A percentile compares a stretch with the other conserved stretches of the same genome.
phyloP scores from a whole-genome alignment of 305 asterid species.

The Solanum hybrid region DNA sequence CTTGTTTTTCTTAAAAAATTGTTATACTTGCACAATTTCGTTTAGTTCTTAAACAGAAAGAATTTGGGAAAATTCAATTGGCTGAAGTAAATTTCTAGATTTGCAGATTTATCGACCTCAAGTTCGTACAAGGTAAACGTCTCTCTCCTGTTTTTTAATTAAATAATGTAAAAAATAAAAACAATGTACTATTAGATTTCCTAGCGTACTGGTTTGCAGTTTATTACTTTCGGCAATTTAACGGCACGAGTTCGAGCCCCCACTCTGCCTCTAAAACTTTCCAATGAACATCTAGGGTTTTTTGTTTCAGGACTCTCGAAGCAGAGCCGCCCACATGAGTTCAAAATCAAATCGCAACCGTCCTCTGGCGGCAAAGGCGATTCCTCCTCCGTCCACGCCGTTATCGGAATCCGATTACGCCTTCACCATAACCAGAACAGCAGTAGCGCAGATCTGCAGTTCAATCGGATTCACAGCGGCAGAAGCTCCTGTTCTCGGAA shows the following conservation, averaged over 20 bases:
- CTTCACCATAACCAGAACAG: conserved; percentile 24
- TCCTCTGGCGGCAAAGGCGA: background rate
- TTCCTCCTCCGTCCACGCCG: background rate
- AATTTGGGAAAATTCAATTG: background rate
- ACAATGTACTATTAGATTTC: background rate
- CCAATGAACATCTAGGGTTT: conserved; percentile 2
- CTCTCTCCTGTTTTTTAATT: background rate
- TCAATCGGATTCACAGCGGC: conserved; percentile 39
- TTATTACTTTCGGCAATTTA: background rate
- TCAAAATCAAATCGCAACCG: background rate
- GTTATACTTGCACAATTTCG: background rate
- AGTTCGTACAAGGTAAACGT: background rate
- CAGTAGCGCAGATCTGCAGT: conserved; percentile 51
- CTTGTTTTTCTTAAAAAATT: background rate
- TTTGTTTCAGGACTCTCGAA: background rate
- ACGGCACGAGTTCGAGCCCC: background rate
- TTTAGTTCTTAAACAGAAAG: background rate
- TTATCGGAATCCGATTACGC: conserved; percentile 28
- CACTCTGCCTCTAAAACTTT: background rate
- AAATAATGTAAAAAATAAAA: background rate
- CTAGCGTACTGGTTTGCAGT: background rate
- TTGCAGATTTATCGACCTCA: background rate
- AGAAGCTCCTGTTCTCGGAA: conserved; percentile 29
- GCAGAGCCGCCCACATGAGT: background rate
- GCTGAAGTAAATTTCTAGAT: background rate